A percentile compares a stretch with the other conserved stretches of the same genome.
Conservation (phyloP, 169 alveolate species). For the Plasmodium falciparum region DNA sequence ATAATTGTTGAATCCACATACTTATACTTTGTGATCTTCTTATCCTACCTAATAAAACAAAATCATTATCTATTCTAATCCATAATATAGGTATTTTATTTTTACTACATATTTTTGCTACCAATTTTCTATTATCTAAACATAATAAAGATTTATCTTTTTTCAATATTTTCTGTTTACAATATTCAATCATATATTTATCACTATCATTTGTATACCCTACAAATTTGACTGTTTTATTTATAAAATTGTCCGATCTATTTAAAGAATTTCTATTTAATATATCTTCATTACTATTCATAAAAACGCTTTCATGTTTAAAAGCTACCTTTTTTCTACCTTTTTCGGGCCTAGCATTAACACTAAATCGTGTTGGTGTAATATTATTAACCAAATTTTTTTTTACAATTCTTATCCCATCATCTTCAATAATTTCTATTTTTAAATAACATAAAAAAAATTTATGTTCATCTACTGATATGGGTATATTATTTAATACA, state of each 20-base stretch:
- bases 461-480: conserved; percentile 72
- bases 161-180: conserved; percentile 78
- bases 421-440: conserved; percentile 78
- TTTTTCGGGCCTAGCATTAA: conserved; percentile 87
- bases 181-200: conserved; percentile 77
- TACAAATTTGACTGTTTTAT: conserved; percentile 73
- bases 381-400: conserved; percentile 75
- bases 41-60: conserved; percentile 83
- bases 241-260: conserved; percentile 14
- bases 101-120: conserved; percentile 90
- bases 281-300: conserved; percentile 29
- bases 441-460: conserved; percentile 52
- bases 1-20: conserved; percentile 92
- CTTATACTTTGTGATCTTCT: conserved; percentile 86
- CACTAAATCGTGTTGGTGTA: conserved; percentile 80
- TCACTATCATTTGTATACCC: conserved; percentile 82
- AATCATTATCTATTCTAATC: conserved; percentile 87
- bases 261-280: conserved; percentile 9
- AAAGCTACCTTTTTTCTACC: conserved; percentile 84
- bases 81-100: conserved; percentile 88
- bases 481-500: conserved; percentile 56
- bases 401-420: conserved; percentile 83
- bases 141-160: conserved; percentile 78
- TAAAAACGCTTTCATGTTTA: conserved; percentile 52
- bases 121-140: conserved; percentile 88